phyloP scores from a whole-genome alignment of 148 eudicot species.

The Vaccinium macrocarpon region DNA sequence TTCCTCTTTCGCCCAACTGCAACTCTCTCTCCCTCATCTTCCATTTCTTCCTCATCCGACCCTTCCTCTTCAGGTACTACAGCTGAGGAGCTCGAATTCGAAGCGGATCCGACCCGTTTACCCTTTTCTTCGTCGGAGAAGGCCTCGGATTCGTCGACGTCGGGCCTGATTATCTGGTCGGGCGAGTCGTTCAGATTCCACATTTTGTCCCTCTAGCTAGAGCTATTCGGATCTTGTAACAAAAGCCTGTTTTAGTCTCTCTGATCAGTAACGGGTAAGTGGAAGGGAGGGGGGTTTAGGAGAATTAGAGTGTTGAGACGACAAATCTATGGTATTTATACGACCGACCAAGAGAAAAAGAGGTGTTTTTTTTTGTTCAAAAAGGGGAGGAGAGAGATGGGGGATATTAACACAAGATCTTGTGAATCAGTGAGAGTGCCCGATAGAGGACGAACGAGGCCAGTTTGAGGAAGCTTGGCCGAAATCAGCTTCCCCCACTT shows the following conservation, averaged over 20 bases:
- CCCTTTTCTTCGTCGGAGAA: constrained; percentile 49
- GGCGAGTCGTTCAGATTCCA: constrained; percentile 94
- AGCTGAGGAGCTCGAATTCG: constrained; percentile 74
- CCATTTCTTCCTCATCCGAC: constrained; percentile 34
- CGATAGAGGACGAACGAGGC: constrained; percentile 42
- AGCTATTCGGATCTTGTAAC: neutral
- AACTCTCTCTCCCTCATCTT: constrained; percentile 18
- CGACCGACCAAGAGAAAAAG: constrained; percentile 2
- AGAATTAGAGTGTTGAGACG: neutral
- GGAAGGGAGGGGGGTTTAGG: neutral
- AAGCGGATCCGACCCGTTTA: constrained; percentile 46
- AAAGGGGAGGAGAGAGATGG: neutral
- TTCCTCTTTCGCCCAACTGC: constrained; percentile 15
- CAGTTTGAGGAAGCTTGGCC: constrained; percentile 33
- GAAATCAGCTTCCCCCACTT: constrained; percentile 22
- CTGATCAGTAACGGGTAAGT: neutral
- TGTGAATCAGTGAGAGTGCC: constrained; percentile 18
- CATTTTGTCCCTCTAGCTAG: constrained; percentile 35
- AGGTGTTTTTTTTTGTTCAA: neutral
- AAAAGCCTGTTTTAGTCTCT: neutral
- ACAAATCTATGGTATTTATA: neutral
- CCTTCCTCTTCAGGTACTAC: constrained; percentile 32
- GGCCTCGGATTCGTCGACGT: constrained; percentile 49
- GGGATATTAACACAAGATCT: constrained; percentile 2
- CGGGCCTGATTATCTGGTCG: constrained; percentile 30